These are phyloP conservation scores for Alloteropsis semialata DNA, from an alignment of 176 grass and related monocot species.

Conservation along the genomic window DNA sequence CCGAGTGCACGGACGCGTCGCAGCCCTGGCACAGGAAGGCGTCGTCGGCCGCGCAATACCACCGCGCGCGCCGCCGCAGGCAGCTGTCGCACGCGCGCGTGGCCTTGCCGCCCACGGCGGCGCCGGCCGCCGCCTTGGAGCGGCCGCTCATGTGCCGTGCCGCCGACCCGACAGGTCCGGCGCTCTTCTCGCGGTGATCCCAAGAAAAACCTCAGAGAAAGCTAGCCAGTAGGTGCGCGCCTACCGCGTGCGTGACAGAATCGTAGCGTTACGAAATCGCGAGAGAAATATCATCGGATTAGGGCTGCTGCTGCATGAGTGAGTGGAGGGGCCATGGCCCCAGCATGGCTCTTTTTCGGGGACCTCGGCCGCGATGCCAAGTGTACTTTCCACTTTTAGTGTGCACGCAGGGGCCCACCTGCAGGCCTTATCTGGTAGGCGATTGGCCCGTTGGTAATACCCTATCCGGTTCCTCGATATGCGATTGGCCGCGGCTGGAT, in stretches of 20 bases:
- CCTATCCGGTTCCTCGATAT: constrained; percentile 27
- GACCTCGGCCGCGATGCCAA: constrained; percentile 2
- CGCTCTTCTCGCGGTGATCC: background rate
- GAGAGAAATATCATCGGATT: constrained; percentile 26
- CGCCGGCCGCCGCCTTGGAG: constrained; percentile 36
- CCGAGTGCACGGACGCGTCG: constrained; percentile 89
- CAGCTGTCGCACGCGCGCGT: constrained; percentile 80
- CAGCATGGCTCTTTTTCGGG: constrained; percentile 27
- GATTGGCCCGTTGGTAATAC: constrained; percentile 34
- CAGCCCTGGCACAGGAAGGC: constrained; percentile 89
- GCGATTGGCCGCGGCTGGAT: constrained; percentile 51
- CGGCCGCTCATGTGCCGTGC: constrained; percentile 28
- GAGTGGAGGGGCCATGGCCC: background rate
- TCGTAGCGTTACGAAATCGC: constrained; percentile 3
- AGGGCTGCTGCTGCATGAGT: background rate
- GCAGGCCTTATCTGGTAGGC: constrained; percentile 50
- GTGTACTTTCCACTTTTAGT: constrained; percentile 42
- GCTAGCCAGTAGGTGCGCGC: background rate
- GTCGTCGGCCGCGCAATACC: constrained; percentile 91
- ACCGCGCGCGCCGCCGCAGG: constrained; percentile 71
- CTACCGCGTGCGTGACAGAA: background rate
- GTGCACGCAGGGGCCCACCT: background rate
- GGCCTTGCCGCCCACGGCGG: constrained; percentile 57
- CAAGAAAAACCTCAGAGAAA: background rate
- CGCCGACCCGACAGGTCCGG: background rate